Percentiles rank a stretch among this genome's conserved stretches.
These are phyloP conservation scores for Oemleria cerasiformis DNA, from an alignment of 306 rosid genomes.

Conservation along the genomic window DNA sequence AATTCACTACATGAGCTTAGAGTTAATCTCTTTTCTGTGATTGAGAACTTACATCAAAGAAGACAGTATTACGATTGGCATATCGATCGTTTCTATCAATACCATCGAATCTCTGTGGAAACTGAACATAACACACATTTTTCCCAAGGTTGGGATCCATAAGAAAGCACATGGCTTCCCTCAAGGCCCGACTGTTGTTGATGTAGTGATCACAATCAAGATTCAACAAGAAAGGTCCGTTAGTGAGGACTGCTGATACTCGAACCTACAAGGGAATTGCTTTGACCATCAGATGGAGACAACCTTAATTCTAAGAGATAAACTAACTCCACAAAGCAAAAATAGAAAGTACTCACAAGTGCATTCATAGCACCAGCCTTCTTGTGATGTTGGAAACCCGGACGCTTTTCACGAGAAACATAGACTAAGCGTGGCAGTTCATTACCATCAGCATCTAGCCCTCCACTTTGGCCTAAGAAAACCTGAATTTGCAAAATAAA, in stretches of 20 bases:
- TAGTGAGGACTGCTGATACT: constrained; percentile 96
- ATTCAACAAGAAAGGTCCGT: constrained; percentile 95
- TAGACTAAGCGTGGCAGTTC: constrained; percentile 91
- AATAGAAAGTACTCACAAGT: constrained; percentile 55
- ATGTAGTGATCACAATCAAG: constrained; percentile 99
- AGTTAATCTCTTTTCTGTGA: not conserved
- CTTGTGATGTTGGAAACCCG: constrained; percentile 98
- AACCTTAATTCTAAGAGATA: not conserved
- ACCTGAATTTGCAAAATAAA: constrained; percentile 45
- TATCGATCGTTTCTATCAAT: constrained; percentile 91
- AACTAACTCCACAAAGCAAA: not conserved
- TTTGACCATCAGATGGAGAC: constrained; percentile 11
- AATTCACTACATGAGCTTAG: too few relatives aligned
- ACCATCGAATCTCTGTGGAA: constrained; percentile 97
- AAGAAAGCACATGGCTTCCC: constrained; percentile 97
- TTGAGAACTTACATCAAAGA: constrained; percentile 75
- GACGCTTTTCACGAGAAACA: constrained; percentile 99
- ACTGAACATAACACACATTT: constrained; percentile 88
- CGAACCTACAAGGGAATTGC: constrained; percentile 61
- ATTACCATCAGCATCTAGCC: constrained; percentile 90
- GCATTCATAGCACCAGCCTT: constrained; percentile 99
- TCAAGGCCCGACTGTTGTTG: constrained; percentile 94
- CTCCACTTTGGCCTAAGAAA: constrained; percentile 98
- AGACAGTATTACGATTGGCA: constrained; percentile 93
- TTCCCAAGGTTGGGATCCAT: constrained; percentile 99